A percentile compares a stretch with the other conserved stretches of the same genome.
These are phyloP conservation scores for Ganoderma multipileum DNA, from an alignment of 1,284 basidiomycete genomes.

Conservation along the genomic window DNA sequence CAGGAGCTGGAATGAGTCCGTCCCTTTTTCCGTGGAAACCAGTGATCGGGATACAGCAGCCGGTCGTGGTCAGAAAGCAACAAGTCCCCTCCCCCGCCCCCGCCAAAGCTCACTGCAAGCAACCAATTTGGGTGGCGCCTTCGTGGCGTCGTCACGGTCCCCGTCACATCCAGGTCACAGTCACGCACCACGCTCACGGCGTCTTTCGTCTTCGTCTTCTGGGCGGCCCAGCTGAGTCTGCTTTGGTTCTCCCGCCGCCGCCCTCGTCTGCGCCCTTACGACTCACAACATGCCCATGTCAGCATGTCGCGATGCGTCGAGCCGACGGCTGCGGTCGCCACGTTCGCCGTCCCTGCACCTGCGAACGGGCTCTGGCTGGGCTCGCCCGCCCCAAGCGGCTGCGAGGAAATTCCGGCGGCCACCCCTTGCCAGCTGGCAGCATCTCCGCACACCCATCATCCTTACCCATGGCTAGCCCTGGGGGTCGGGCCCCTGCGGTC, in stretches of 20 bases:
- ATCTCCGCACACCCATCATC: background rate
- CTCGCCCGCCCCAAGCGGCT: background rate
- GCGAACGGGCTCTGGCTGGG: background rate
- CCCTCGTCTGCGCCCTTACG: background rate
- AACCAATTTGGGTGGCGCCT: background rate
- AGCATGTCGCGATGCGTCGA: background rate
- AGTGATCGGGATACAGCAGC: background rate
- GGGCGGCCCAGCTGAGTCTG: background rate
- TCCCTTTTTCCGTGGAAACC: constrained; percentile 6
- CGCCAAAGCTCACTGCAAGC: too few species aligned
- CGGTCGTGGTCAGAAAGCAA: background rate
- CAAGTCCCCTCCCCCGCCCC: background rate
- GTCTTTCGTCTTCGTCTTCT: too few species aligned
- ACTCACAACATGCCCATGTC: background rate
- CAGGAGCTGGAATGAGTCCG: background rate
- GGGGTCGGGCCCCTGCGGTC: background rate
- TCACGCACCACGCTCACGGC: background rate
- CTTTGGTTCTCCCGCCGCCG: background rate
- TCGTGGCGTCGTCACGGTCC: background rate
- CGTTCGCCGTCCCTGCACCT: background rate
- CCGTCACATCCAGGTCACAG: background rate
- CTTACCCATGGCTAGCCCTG: background rate
- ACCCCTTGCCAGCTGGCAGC: background rate
- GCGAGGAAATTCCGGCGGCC: background rate
- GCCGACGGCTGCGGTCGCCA: constrained; percentile 1